These are phyloP conservation scores for Capsicum chinense DNA, from an alignment of 257 asterid genomes.

Conservation along the genomic window DNA sequence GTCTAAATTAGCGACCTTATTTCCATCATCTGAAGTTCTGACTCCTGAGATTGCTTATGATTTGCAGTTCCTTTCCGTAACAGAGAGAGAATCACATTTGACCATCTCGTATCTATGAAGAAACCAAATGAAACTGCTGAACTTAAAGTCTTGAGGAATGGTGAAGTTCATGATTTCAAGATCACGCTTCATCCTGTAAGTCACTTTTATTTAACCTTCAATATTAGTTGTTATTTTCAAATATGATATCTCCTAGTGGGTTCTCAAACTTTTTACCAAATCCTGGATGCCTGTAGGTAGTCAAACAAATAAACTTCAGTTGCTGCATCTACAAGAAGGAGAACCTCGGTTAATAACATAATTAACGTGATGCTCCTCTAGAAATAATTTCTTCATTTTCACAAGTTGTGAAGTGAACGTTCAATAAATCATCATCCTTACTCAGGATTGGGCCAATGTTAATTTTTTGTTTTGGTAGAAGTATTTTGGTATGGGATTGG, in stretches of 20 bases:
- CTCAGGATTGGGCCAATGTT: background rate
- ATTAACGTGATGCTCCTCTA: background rate
- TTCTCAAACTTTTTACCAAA: background rate
- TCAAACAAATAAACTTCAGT: background rate
- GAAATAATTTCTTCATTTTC: background rate
- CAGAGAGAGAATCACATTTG: conserved; percentile 93
- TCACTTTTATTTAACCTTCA: conserved; percentile 26
- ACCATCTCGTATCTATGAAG: conserved; percentile 98
- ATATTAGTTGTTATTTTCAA: background rate
- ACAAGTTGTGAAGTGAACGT: background rate
- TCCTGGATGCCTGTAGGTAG: background rate
- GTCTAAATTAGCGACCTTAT: background rate
- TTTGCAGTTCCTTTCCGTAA: conserved; percentile 85
- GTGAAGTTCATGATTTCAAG: conserved; percentile 69
- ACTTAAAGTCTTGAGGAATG: conserved; percentile 74
- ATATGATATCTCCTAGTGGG: background rate
- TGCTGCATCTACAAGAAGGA: background rate
- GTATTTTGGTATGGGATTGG: background rate
- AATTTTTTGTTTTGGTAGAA: background rate
- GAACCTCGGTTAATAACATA: background rate
- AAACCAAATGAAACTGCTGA: conserved; percentile 86
- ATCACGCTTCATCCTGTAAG: conserved; percentile 88
- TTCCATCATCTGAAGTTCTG: background rate
- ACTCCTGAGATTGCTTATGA: conserved; percentile 23
- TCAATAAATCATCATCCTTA: background rate